Evolutionary conservation across 257 asterid species (phyloP).

Genomic region (Verbena officinalis): DNA sequence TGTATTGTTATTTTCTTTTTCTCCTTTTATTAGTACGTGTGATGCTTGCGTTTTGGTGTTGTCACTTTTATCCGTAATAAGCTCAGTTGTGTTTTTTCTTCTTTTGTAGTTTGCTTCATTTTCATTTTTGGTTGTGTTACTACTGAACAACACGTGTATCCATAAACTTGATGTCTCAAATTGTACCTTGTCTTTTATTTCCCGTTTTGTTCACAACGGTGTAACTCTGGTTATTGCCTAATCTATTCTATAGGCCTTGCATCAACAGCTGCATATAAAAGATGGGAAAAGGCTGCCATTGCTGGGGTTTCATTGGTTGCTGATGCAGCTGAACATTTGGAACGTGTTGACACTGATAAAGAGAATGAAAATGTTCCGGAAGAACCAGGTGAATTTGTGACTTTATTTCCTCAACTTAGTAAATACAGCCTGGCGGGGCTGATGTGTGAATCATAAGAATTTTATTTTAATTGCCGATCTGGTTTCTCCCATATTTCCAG

Average conservation of each 20-base stretch:
- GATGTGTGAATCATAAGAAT: constrained; percentile 23
- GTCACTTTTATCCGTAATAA: constrained; percentile 10
- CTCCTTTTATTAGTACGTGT: not conserved
- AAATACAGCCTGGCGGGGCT: constrained; percentile 15
- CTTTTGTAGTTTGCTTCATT: not conserved
- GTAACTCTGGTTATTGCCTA: constrained; percentile 22
- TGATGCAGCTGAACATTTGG: constrained; percentile 99
- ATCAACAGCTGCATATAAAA: constrained; percentile 85
- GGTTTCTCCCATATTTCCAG: constrained; percentile 45
- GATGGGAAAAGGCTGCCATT: constrained; percentile 99
- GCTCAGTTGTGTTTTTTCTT: not conserved
- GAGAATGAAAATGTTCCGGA: constrained; percentile 57
- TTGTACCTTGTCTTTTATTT: constrained; percentile 13
- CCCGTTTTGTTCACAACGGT: constrained; percentile 9
- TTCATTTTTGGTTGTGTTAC: constrained; percentile 10
- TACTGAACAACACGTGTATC: constrained; percentile 6
- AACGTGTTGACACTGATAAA: constrained; percentile 68
- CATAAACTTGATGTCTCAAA: constrained; percentile 1
- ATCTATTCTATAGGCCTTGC: constrained; percentile 49
- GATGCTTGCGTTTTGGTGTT: constrained; percentile 10
- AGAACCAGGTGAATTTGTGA: constrained; percentile 53
- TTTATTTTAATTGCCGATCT: constrained; percentile 26
- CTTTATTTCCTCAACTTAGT: constrained; percentile 8
- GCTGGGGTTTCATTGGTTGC: constrained; percentile 99
- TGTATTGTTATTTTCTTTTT: constrained; percentile 10